Evolutionary conservation across 2,329 filamentous ascomycete species (phyloP), one percentile per base, ranked within the genome.

Genomic region (Aspergillus oerlinghausenensis): DNA sequence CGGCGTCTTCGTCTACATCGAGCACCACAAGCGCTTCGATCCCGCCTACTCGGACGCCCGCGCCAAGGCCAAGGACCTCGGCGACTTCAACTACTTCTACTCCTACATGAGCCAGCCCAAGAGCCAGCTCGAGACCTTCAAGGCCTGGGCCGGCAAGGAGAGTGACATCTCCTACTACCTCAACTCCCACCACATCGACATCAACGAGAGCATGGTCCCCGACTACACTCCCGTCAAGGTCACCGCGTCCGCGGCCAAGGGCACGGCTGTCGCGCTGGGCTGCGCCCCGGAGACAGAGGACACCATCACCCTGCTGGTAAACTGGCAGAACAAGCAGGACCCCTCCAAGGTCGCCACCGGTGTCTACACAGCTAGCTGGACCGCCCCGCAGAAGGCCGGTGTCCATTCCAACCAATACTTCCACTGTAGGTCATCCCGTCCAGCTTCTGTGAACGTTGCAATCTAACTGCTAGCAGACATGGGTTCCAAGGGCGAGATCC

Each of bases 41-140:
- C 92, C 92, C 1, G 91, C 91, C 23, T 97, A 97, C 78, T 85
- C 90, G 14, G 92, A 97, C 73, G 93, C 93, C 14, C 84, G 87
- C 51, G 87, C 87, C 77, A 86, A 88, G 65, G 90, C 90, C 14
- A 78, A 84, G 69, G 85, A 81, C 53, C 80, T 97, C 7, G 92
- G 92, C 62, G 91, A 96, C 77, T 97, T 97, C 85, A 96, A 96
- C 81, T 97, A 97, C 82, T 97, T 96, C 74, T 97, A 96, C 82
- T 88, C 85, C 66, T 97, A 97, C 83, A 96, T 96, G 92, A 90
- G 87, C 51, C 92, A 96, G 80, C 89, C 88, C 59, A 96, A 95
- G 78, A 90, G 83, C 51, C 92, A 96, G 77, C 84, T 96, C 50
- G 89, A 95, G 80, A 96, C 92, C 0, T 96, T 96, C 85, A 92